Percentiles rank a stretch among this genome's conserved stretches.
phyloP scores from a whole-genome alignment of 2,329 filamentous ascomycete genomes.

The Chalara sp. region DNA sequence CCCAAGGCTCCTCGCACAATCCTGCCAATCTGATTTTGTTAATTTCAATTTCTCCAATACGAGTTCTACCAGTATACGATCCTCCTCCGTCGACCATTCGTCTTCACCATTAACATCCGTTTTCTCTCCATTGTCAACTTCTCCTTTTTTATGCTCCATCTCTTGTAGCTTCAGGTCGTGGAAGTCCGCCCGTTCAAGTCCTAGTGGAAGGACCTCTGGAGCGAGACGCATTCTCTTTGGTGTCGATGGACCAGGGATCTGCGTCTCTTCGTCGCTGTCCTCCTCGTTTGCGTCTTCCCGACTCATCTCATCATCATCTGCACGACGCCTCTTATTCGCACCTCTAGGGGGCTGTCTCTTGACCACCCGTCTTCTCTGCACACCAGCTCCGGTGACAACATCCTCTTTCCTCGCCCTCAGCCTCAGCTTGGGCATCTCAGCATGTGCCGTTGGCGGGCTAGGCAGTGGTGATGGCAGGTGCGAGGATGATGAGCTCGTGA shows the following conservation, averaged over 20 bases:
- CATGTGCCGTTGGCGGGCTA: constrained; percentile 43
- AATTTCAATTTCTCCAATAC: constrained; percentile 61
- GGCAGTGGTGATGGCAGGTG: constrained; percentile 36
- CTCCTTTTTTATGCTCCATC: constrained; percentile 16
- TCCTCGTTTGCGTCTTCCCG: constrained; percentile 30
- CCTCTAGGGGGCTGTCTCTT: constrained; percentile 43
- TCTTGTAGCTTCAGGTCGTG: constrained; percentile 39
- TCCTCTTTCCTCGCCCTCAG: constrained; percentile 39
- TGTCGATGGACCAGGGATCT: constrained; percentile 34
- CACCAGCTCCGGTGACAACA: constrained; percentile 6
- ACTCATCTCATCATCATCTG: constrained; percentile 32
- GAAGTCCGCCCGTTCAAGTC: constrained; percentile 51
- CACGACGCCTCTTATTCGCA: constrained; percentile 47
- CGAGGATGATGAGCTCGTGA: constrained; percentile 28
- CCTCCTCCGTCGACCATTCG: constrained; percentile 56
- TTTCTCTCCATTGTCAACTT: constrained; percentile 21
- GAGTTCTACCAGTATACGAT: constrained; percentile 59
- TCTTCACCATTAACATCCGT: constrained; percentile 16
- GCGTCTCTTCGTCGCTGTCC: constrained; percentile 19
- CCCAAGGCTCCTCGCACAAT: constrained; percentile 57
- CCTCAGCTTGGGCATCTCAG: constrained; percentile 39
- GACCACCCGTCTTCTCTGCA: constrained; percentile 35
- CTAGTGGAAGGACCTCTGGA: constrained; percentile 52
- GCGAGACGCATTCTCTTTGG: constrained; percentile 55
- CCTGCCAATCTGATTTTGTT: constrained; percentile 59